A percentile compares a stretch with the other conserved stretches of the same genome.
These are phyloP conservation scores for Cicer pinnatifidum DNA, from an alignment of 306 rosid genomes.

Conservation along the genomic window DNA sequence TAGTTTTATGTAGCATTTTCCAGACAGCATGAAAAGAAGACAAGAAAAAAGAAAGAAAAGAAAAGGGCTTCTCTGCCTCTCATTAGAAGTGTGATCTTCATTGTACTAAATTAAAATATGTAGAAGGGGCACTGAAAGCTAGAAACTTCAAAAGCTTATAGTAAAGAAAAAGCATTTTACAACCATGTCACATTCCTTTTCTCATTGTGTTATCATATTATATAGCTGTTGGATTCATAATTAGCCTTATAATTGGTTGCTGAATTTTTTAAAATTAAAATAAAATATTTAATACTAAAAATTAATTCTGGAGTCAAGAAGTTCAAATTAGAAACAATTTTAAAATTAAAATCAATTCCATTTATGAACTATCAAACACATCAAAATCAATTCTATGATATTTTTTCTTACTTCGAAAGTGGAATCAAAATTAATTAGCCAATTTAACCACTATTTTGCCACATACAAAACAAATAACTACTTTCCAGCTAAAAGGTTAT, in stretches of 20 bases:
- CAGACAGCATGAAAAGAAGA: constrained; percentile 31
- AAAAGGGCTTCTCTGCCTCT: neutral
- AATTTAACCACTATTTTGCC: no score
- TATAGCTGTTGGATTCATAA: constrained; percentile 2
- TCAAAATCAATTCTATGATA: no score
- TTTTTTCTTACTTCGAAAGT: no score
- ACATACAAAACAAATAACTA: neutral
- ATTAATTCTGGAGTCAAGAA: no score
- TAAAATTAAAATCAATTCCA: no score
- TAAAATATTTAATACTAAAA: no score
- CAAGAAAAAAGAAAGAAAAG: constrained; percentile 27
- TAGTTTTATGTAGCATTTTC: constrained; percentile 9
- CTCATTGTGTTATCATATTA: constrained; percentile 33
- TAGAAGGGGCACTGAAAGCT: constrained; percentile 44
- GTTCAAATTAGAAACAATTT: no score
- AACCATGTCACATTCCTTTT: constrained; percentile 50
- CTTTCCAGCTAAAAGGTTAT: constrained; percentile 34
- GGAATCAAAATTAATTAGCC: no score
- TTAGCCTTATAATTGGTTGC: constrained; percentile 32
- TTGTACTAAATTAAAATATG: constrained; percentile 23
- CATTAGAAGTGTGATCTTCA: constrained; percentile 47
- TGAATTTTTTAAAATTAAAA: neutral
- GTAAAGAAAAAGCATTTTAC: constrained; percentile 53
- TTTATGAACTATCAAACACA: no score
- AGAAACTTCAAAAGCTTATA: constrained; percentile 43